Base-by-base conservation (phyloP, 2,329 filamentous ascomycete species). In the Madurella mycetomatis region DNA sequence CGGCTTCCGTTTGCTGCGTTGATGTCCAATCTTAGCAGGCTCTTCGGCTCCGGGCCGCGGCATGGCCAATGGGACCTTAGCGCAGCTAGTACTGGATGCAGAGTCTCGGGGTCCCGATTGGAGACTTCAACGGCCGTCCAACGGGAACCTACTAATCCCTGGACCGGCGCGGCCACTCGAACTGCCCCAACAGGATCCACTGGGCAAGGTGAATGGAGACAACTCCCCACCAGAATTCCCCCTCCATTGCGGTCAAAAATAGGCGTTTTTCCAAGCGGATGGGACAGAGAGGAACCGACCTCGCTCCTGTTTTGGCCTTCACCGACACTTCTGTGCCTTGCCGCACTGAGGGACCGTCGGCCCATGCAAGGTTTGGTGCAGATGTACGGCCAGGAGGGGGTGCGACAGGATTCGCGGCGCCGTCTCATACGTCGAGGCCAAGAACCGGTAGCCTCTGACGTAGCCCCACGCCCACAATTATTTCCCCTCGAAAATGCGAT, bases 21-120 rank as follows among this genome's bases (percentile, higher is more conserved):
- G 64, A 62, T 66, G 65, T 65, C 65, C 63, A 66, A 66, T 60
- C 46, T 62, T 46, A 55, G 54, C 53, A 41, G 55, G 47, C 58
- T 56, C 51, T 61, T 57, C 51, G 44, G 55, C 49, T 47, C 41
- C 34, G 39, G 50, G 43, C 46, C 42, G 46, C 51, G 49, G 44
- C n/a, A 41, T 56, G 55, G 57, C 55, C 61, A 63, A 63, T 63
- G 48, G 37, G 44, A 43, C 11, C 49, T 49, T 37, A 17, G 45
- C 43, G n/a, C 43, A 49, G 51, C 49, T 48, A 41, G 50, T 30
- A 44, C 53, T 54, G 61, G 59, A 61, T 62, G 60, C 60, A 62
- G 48, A 44, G 41, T 42, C 47, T 45, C 42, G 44, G 34, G 44
- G 19, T 50, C 58, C 61, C 61, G 57, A 61, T 62, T 63, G 61